Percentiles rank a stretch among this genome's conserved stretches.
Conservation (phyloP, 345 rosid species). For the Durio zibethinus region DNA sequence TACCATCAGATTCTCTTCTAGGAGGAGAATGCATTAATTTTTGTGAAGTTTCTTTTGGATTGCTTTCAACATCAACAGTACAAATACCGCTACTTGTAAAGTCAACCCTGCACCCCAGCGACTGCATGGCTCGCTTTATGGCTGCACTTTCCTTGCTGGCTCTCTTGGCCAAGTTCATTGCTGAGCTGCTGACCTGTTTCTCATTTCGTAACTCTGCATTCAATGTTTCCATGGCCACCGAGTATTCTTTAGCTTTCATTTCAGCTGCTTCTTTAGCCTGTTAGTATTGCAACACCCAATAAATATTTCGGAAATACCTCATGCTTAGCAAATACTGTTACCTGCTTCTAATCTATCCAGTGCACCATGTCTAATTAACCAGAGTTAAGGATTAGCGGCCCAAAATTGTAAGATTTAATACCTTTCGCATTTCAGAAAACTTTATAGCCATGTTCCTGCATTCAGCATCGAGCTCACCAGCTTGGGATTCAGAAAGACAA, state of each 20-base stretch:
- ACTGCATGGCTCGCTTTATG: conserved; percentile 71
- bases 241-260: conserved; percentile 53
- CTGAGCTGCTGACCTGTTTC: conserved; percentile 56
- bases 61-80: conserved; percentile 51
- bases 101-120: conserved; percentile 83
- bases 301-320: not conserved
- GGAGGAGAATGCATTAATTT: conserved; percentile 25
- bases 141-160: conserved; percentile 65
- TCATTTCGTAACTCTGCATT: conserved; percentile 56
- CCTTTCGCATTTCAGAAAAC: conserved; percentile 72
- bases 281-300: conserved; percentile 9
- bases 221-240: conserved; percentile 47
- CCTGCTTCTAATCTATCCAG: not conserved
- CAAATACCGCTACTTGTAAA: conserved; percentile 60
- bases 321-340: not conserved
- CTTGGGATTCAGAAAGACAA: conserved; percentile 76
- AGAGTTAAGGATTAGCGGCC: not conserved
- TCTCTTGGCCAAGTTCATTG: conserved; percentile 59
- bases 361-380: not conserved
- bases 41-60: conserved; percentile 28
- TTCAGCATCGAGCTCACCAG: conserved; percentile 67
- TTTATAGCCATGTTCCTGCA: conserved; percentile 61
- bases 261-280: conserved; percentile 84
- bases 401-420: conserved; percentile 22
- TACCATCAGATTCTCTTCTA: conserved; percentile 30